A percentile compares a stretch with the other conserved stretches of the same genome.
These are phyloP conservation scores for Fagopyrum homotropicum DNA, from an alignment of 148 eudicot species.

Conservation along the genomic window DNA sequence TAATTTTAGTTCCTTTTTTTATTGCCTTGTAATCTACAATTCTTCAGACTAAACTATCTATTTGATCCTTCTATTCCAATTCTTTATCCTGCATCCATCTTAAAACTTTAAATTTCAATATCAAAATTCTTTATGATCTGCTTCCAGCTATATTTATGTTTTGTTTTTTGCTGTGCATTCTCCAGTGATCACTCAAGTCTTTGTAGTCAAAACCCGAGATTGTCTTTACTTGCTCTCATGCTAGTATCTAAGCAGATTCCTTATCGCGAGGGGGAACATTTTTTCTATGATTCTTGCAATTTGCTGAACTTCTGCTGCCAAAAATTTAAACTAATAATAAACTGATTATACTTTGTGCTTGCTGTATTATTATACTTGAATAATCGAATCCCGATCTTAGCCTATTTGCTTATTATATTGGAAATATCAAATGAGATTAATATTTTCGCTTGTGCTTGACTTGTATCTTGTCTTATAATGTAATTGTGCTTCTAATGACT, in stretches of 20 bases:
- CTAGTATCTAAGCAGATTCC: constrained; percentile 1
- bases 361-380: background rate
- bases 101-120: background rate
- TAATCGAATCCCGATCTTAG: background rate
- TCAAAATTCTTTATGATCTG: constrained; percentile 21
- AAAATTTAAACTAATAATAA: background rate
- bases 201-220: constrained; percentile 60
- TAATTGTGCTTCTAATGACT: background rate
- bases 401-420: background rate
- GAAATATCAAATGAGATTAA: background rate
- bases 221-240: constrained; percentile 18
- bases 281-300: background rate
- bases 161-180: constrained; percentile 31
- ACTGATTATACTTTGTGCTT: background rate
- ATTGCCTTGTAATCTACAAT: constrained; percentile 44
- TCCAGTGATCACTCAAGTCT: constrained; percentile 35
- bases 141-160: constrained; percentile 31
- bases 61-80: constrained; percentile 97
- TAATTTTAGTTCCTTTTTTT: constrained; percentile 1
- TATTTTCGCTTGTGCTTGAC: background rate
- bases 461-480: background rate
- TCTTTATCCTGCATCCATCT: constrained; percentile 52
- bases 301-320: constrained; percentile 1
- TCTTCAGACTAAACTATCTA: constrained; percentile 54
- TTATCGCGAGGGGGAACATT: background rate